phyloP scores from a whole-genome alignment of 352 stramenopile species.

The Pythium utonaiense region DNA sequence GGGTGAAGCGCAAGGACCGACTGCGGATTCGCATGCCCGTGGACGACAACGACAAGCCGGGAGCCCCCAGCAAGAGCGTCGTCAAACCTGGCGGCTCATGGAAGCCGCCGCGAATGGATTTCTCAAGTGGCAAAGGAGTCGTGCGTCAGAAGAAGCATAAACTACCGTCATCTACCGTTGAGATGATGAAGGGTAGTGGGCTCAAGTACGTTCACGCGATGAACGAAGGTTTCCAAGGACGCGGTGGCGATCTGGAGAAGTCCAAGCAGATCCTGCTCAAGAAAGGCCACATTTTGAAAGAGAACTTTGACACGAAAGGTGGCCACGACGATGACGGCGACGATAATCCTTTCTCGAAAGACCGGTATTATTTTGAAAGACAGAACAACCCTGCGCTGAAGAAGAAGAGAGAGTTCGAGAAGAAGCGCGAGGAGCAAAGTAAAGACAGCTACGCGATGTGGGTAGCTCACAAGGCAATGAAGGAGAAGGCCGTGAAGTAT shows the following conservation, averaged over 20 bases:
- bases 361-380: slow-evolving; percentile 71
- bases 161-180: slow-evolving; percentile 63
- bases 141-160: slow-evolving; percentile 55
- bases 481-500: slow-evolving; percentile 73
- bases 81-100: slow-evolving; percentile 18
- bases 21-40: slow-evolving; percentile 65
- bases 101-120: slow-evolving; percentile 66
- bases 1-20: slow-evolving; percentile 77
- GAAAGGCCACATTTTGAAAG: slow-evolving; percentile 68
- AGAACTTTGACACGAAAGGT: slow-evolving; percentile 52
- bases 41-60: background rate
- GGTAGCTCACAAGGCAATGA: slow-evolving; percentile 74
- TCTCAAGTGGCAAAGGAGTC: slow-evolving; percentile 59
- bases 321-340: slow-evolving; percentile 36
- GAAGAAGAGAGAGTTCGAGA: slow-evolving; percentile 42
- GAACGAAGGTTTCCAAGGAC: slow-evolving; percentile 82
- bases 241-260: slow-evolving; percentile 80
- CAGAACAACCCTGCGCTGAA: slow-evolving; percentile 55
- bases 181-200: slow-evolving; percentile 70
- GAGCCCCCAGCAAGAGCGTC: slow-evolving; percentile 5
- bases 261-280: slow-evolving; percentile 70
- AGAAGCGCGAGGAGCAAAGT: slow-evolving; percentile 51
- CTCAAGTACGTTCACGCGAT: slow-evolving; percentile 85
- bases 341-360: slow-evolving; percentile 58
- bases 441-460: slow-evolving; percentile 73